phyloP scores from a whole-genome alignment of 2,329 filamentous ascomycete species.

The Fonsecaea monophora region DNA sequence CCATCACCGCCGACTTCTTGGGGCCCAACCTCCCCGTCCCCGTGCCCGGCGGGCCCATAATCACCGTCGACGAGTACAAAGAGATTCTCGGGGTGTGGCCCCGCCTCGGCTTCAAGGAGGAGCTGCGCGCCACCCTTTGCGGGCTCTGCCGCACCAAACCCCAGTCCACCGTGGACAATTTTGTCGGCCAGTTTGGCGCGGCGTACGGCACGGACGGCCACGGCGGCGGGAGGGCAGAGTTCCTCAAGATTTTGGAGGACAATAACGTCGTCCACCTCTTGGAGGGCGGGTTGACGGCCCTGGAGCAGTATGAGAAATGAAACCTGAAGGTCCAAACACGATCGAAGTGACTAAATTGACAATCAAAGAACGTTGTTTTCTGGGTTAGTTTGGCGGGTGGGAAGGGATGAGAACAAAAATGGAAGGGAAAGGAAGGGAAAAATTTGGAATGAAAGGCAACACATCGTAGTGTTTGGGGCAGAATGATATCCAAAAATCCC shows the following conservation, averaged over 20 bases:
- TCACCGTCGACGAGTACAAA: slow-evolving; percentile 46
- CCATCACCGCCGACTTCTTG: slow-evolving; percentile 37
- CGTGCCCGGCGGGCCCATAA: slow-evolving; percentile 22
- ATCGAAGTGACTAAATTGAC: no score
- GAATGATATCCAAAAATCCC: no score
- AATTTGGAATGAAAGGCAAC: no score
- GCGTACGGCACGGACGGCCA: slow-evolving; percentile 30
- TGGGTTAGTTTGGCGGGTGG: no score
- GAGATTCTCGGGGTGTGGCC: slow-evolving; percentile 45
- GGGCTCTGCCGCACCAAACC: slow-evolving; percentile 48
- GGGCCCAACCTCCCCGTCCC: slow-evolving; percentile 33
- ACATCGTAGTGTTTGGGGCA: no score
- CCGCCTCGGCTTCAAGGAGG: slow-evolving; percentile 45
- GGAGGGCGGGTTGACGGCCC: slow-evolving; percentile 21
- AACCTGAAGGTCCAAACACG: neutral
- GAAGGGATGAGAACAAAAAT: no score
- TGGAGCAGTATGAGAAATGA: slow-evolving; percentile 26
- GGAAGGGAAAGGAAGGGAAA: no score
- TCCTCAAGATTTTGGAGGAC: slow-evolving; percentile 20
- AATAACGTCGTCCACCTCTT: slow-evolving; percentile 13
- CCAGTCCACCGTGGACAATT: slow-evolving; percentile 47
- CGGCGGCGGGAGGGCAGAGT: slow-evolving; percentile 28
- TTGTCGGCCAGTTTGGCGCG: slow-evolving; percentile 45
- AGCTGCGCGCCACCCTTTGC: slow-evolving; percentile 45
- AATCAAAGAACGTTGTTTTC: no score